Percentiles rank a stretch among this genome's conserved stretches.
These are phyloP conservation scores for Termitomyces bulborhizus DNA, from an alignment of 768 basidiomycete genomes.

Conservation along the genomic window DNA sequence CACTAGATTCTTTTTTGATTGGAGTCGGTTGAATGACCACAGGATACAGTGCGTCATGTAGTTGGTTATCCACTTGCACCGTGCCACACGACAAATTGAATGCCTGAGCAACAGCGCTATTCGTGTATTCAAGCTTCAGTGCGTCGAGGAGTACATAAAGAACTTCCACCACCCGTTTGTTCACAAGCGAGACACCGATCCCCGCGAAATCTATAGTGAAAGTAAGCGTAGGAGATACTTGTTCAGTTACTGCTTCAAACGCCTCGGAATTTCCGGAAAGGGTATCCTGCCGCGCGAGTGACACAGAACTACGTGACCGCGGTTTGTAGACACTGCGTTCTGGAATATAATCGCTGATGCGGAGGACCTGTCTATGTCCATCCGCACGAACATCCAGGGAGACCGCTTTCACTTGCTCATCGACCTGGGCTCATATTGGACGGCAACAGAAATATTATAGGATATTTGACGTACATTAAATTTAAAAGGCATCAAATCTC, in stretches of 20 bases:
- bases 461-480: constrained; percentile 51
- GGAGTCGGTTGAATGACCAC: constrained; percentile 94
- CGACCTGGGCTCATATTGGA: constrained; percentile 29
- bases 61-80: constrained; percentile 94
- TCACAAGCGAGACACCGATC: constrained; percentile 88
- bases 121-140: constrained; percentile 79
- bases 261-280: constrained; percentile 63
- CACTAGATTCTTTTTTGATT: constrained; percentile 66
- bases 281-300: constrained; percentile 61
- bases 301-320: constrained; percentile 37
- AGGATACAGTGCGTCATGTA: constrained; percentile 93
- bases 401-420: constrained; percentile 55
- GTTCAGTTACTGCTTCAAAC: constrained; percentile 82
- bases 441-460: background rate
- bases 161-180: constrained; percentile 82
- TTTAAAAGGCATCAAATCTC: constrained; percentile 83
- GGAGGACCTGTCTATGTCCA: constrained; percentile 75
- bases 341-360: constrained; percentile 82
- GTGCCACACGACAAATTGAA: constrained; percentile 78
- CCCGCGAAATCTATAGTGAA: constrained; percentile 79
- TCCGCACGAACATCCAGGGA: constrained; percentile 93
- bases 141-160: constrained; percentile 77
- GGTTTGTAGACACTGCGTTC: constrained; percentile 88
- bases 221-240: constrained; percentile 57
- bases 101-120: constrained; percentile 73